phyloP scores from a whole-genome alignment of 345 rosid genomes.

The Zanthoxylum bungeanum region DNA sequence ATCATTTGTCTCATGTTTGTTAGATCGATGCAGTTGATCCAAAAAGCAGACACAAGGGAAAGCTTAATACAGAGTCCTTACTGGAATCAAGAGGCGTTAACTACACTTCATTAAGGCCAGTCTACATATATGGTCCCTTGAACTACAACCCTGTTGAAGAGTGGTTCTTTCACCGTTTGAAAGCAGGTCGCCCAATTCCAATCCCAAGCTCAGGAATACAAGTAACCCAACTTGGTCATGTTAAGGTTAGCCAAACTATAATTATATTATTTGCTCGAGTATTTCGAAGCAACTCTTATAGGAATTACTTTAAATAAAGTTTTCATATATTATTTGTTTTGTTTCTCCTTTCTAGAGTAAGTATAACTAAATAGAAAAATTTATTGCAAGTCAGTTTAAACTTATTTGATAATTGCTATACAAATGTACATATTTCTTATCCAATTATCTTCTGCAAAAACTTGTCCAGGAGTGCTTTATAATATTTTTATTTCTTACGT shows the following conservation, averaged over 20 bases:
- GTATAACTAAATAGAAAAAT: neutral
- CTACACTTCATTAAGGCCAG: conserved; percentile 93
- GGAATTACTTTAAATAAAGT: neutral
- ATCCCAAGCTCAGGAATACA: conserved; percentile 84
- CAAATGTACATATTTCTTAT: neutral
- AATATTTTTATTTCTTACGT: neutral
- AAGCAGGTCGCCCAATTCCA: conserved; percentile 93
- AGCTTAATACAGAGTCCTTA: conserved; percentile 79
- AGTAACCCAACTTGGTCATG: conserved; percentile 90
- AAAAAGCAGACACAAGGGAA: conserved; percentile 97
- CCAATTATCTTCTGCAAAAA: neutral
- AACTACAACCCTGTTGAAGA: conserved; percentile 98
- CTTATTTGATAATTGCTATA: neutral
- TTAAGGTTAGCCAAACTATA: conserved; percentile 56
- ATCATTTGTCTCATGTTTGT: conserved; percentile 9
- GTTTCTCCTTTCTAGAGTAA: neutral
- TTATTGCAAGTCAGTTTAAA: neutral
- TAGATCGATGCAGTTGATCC: conserved; percentile 93
- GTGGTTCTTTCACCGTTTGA: conserved; percentile 96
- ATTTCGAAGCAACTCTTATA: neutral
- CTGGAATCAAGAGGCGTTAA: conserved; percentile 67
- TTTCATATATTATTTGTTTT: neutral
- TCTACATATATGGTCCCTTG: conserved; percentile 93
- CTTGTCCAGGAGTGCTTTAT: neutral
- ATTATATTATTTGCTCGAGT: neutral